Percentiles rank a stretch among this genome's conserved stretches.
Evolutionary conservation across 2,329 filamentous ascomycete species (phyloP).

Genomic region (Geosmithia putterillii): DNA sequence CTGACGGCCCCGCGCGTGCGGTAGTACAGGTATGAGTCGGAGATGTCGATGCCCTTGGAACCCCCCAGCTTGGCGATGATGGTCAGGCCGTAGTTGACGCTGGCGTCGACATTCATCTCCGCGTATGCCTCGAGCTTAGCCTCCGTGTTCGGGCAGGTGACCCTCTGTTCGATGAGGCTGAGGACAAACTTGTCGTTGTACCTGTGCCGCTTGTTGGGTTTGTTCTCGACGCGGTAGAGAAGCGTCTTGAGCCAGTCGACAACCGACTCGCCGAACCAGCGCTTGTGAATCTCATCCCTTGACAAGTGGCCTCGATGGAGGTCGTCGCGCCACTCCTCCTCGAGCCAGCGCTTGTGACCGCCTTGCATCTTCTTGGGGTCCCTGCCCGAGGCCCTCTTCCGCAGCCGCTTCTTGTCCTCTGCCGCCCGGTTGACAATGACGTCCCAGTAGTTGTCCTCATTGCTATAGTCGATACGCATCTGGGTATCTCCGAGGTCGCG

Average conservation of each 20-base stretch:
- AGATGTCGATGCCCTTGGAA: conserved; percentile 9
- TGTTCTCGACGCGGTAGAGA: conserved; percentile 11
- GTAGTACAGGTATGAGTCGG: conserved; percentile 12
- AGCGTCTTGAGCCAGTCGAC: conserved; percentile 15
- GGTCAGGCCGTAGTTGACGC: conserved; percentile 14
- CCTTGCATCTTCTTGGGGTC: conserved; percentile 13
- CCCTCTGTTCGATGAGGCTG: conserved; percentile 11
- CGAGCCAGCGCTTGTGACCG: conserved; percentile 21
- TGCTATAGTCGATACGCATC: conserved; percentile 25
- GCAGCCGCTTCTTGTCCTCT: conserved; percentile 1
- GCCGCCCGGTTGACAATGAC: conserved; percentile 10
- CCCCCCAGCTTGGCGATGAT: conserved; percentile 10
- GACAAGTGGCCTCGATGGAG: conserved; percentile 12
- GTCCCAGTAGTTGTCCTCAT: conserved; percentile 23
- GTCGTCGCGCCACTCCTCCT: conserved; percentile 23
- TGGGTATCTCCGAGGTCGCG: conserved; percentile 16
- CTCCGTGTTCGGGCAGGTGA: conserved; percentile 8
- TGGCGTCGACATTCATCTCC: conserved; percentile 10
- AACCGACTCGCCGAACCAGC: conserved; percentile 19
- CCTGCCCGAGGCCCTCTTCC: conserved; percentile 15
- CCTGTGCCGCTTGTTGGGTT: conserved; percentile 9
- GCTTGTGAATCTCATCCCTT: conserved; percentile 17
- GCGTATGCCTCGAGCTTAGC: conserved; percentile 7
- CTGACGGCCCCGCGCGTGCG: conserved; percentile 12
- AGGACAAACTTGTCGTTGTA: conserved; percentile 10